Evolutionary conservation across 169 alveolate species (phyloP).

Genomic region (Theileria luwenshuni): DNA sequence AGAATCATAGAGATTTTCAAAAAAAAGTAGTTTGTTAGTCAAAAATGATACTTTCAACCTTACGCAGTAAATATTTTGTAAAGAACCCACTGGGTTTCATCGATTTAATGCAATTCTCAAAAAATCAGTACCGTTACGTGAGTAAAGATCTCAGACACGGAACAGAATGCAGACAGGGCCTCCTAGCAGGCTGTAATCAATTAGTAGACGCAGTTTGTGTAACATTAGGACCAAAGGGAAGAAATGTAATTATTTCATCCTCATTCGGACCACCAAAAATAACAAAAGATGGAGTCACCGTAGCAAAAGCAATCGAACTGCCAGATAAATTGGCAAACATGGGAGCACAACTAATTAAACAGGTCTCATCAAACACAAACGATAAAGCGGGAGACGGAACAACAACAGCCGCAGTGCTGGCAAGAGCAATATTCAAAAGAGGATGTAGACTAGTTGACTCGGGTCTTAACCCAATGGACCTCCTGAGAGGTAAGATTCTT

Average conservation of each 20-base stretch:
- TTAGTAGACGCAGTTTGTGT: conserved; percentile 99
- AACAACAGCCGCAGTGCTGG: conserved; percentile 98
- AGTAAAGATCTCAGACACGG: conserved; percentile 77
- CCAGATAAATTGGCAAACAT: conserved; percentile 91
- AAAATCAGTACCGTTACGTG: conserved; percentile 56
- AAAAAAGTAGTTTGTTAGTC: too few relatives aligned
- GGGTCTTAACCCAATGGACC: conserved; percentile 99
- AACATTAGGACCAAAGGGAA: conserved; percentile 98
- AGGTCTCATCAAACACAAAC: conserved; percentile 96
- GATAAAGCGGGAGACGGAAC: conserved; percentile 99
- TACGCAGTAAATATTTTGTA: conserved; percentile 9
- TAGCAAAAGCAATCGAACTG: conserved; percentile 97
- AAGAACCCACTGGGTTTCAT: background rate
- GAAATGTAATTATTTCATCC: conserved; percentile 96
- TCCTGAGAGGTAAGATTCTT: conserved; percentile 91
- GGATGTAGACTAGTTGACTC: conserved; percentile 99
- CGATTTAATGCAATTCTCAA: background rate
- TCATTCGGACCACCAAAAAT: conserved; percentile 95
- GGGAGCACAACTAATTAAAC: conserved; percentile 97
- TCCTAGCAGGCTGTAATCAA: conserved; percentile 86
- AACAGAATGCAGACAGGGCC: conserved; percentile 77
- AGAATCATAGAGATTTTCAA: background rate
- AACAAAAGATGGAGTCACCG: conserved; percentile 99
- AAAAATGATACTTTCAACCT: conserved; percentile 32
- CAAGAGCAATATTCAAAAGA: conserved; percentile 96